phyloP scores from a whole-genome alignment of 345 rosid genomes.

The Lepidium africanum region DNA sequence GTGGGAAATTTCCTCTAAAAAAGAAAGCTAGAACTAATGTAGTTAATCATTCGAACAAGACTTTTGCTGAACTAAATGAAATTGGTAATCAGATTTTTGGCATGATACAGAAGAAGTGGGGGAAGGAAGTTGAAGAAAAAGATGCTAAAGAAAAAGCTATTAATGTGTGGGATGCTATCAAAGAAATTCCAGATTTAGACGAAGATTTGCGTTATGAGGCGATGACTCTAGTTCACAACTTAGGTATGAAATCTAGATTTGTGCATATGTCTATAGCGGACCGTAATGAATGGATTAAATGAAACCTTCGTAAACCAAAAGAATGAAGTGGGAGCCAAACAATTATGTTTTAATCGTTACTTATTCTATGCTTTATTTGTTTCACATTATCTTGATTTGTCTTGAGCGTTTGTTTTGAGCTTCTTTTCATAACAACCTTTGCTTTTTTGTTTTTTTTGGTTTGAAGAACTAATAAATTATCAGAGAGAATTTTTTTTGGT shows the following conservation, averaged over 20 bases:
- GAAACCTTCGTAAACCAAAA: too few species aligned
- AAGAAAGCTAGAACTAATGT: not conserved
- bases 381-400: too few species aligned
- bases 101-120: not conserved
- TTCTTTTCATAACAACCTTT: too few species aligned
- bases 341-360: too few species aligned
- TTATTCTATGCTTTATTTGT: too few species aligned
- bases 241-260: not conserved
- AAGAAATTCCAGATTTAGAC: not conserved
- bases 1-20: not conserved
- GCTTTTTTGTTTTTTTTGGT: too few species aligned
- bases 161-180: not conserved
- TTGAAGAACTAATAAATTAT: too few species aligned
- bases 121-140: not conserved
- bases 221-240: slow-evolving; percentile 5
- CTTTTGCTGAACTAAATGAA: not conserved
- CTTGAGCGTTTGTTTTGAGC: too few species aligned
- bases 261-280: not conserved
- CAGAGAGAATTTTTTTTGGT: too few species aligned
- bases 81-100: not conserved
- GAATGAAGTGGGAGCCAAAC: too few species aligned
- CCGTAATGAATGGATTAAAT: too few species aligned
- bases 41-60: not conserved
- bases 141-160: not conserved
- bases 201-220: not conserved